Evolutionary conservation across 164 flowering plant genomes (phyloP), one percentile per base, ranked within the genome.

Genomic region (Vitis amurensis): DNA sequence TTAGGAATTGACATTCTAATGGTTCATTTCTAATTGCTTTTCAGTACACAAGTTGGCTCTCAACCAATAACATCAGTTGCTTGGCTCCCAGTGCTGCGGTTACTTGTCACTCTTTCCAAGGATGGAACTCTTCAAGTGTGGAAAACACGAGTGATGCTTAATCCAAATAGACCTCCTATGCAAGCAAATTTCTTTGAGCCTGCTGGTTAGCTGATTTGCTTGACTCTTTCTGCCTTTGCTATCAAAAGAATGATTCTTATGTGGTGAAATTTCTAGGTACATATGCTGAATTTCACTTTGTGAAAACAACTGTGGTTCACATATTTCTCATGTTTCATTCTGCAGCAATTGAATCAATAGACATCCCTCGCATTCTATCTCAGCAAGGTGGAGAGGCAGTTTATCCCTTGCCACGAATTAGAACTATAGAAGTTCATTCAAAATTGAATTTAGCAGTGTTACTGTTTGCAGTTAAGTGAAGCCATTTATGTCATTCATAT

Each of bases 321-420:
- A 17, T 56, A 5, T 52, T 71, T 37, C 58, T 68, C 16, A 17
- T 57, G 13, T 50, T 72, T 71, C 68, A 19, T 53, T 71, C 13
- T 83, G 71, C 94, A 96, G 99, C 84, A 63, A 89, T 96, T 74
- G 98, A 96, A 77, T 77, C 93, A 63, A 81, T 96, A 19, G 99
- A 96, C 83, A 82, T 96, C 69, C 91, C 97, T 72, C 86, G 89
- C 37, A 87, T 93, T 83, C 83, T 96, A 51, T 90, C 99, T 73
- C 95, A 85, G 81, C 89, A 86, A 79, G 98, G 92, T 60, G 99
- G 98, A 70, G 99, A 96, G 77, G 87, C 98, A 61, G 93, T 92
- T 60, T 93, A 93, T 82, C 97, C 97, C 19, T 82, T 95, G 19
- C 98, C 99, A 49, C 85, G 91, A 60, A 91, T 96, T 60, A 89